Base-by-base conservation (phyloP, 2,329 filamentous ascomycete genomes). In the Aspergillus melleus region DNA sequence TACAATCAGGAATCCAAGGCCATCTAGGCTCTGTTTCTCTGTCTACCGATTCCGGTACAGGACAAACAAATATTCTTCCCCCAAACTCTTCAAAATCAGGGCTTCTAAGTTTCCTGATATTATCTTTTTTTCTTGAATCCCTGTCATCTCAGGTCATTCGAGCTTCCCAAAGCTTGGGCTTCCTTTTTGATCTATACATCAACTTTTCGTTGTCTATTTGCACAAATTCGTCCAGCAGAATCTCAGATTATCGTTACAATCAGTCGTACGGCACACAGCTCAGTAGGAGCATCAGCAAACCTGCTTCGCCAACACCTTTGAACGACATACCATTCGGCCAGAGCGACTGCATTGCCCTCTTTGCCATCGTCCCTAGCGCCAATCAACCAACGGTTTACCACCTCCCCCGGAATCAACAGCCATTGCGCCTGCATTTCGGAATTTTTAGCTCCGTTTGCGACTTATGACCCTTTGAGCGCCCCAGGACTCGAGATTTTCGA, bases 181-280 rank as follows among this genome's bases (percentile, higher is more conserved):
- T 20, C 51, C 59, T 46, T 53, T 39, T 49, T 61, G 32, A 49
- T 62, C 36, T 60, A 61, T 51, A 61, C 57, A 62, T 54, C 54
- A 29, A 62, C 60, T 57, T 55, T 60, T 52, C 59, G 22, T 55
- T 44, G 53, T 22, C 51, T 61, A 52, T 58, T 47, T 24, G 44
- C 55, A 20, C 50, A 42, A 55, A 19, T 26, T 56, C 60, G 32
- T 60, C 47, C 60, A 57, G 56, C 62, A 54, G 24, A 29, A 56
- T 61, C 55, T 54, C 60, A 58, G 50, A 58, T 50, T 26, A 26
- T 56, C 49, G 46, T 49, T 42, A 32, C 51, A 42, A 54, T 24
- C 53, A 57, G 60, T 56, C 61, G 55, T 62, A 57, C 61, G 61
- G 47, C 49, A 16, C 49, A 49, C 58, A 29, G n/a, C 42, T 55